A percentile compares a stretch with the other conserved stretches of the same genome.
Evolutionary conservation across 1,284 basidiomycete species (phyloP).

Genomic region (Ustilago trichophora): DNA sequence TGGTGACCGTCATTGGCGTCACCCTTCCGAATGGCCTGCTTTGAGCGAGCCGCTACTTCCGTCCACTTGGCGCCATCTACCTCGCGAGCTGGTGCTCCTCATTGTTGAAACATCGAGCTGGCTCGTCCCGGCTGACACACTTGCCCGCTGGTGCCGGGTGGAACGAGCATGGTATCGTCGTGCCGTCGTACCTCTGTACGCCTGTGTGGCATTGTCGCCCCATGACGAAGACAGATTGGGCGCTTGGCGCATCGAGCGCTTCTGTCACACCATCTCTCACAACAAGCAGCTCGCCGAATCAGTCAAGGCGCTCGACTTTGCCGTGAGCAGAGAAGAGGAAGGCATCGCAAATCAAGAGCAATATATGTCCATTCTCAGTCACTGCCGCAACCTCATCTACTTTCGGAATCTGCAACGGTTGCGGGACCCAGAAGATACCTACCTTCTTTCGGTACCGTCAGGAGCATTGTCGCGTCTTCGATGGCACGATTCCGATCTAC

Average conservation of each 20-base stretch:
- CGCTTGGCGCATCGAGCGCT: slow-evolving; percentile 28
- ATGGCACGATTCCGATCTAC: slow-evolving; percentile 38
- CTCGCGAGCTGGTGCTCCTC: slow-evolving; percentile 20
- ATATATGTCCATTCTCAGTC: slow-evolving; percentile 28
- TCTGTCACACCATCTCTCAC: slow-evolving; percentile 34
- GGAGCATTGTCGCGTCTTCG: slow-evolving; percentile 20
- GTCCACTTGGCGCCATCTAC: slow-evolving; percentile 24
- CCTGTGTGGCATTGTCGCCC: slow-evolving; percentile 27
- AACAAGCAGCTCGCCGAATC: slow-evolving; percentile 22
- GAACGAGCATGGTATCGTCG: slow-evolving; percentile 22
- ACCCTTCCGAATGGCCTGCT: slow-evolving; percentile 21
- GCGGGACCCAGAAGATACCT: slow-evolving; percentile 27
- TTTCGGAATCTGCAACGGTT: slow-evolving; percentile 34
- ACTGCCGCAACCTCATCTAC: slow-evolving; percentile 40
- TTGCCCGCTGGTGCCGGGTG: slow-evolving; percentile 25
- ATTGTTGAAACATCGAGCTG: slow-evolving; percentile 26
- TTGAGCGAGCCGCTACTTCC: slow-evolving; percentile 8
- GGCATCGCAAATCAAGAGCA: slow-evolving; percentile 38
- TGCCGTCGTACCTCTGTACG: slow-evolving; percentile 21
- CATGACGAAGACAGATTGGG: slow-evolving; percentile 19
- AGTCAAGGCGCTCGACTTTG: slow-evolving; percentile 41
- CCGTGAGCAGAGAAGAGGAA: slow-evolving; percentile 27
- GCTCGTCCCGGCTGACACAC: slow-evolving; percentile 24
- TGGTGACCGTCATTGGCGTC: slow-evolving; percentile 18
- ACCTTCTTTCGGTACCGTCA: slow-evolving; percentile 22